Percentiles rank a stretch among this genome's conserved stretches.
phyloP scores from a whole-genome alignment of 1,139 yeast genomes.

The Pneumocystis sp. region DNA sequence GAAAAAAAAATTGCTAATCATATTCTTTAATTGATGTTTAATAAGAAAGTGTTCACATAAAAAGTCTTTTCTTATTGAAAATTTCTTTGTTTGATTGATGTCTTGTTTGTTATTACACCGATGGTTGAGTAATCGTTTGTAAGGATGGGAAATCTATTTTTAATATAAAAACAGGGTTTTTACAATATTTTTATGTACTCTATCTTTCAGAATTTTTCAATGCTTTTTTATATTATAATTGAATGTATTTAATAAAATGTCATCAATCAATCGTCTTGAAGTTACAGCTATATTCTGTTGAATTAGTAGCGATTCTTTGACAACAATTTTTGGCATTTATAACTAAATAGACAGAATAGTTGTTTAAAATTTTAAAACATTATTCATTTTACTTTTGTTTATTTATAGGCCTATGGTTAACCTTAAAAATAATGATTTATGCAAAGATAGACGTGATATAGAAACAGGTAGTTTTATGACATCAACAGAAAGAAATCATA shows the following conservation, averaged over 20 bases:
- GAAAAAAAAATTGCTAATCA: background rate
- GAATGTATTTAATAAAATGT: background rate
- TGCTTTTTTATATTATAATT: too few relatives aligned
- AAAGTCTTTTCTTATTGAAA: background rate
- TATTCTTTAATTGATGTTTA: background rate
- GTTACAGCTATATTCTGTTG: background rate
- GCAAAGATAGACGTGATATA: too few relatives aligned
- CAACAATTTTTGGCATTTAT: background rate
- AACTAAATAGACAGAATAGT: too few relatives aligned
- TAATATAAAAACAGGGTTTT: too few relatives aligned
- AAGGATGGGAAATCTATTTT: background rate
- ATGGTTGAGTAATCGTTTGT: background rate
- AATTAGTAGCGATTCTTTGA: background rate
- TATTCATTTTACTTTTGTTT: background rate
- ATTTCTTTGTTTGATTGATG: background rate
- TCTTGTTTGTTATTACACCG: too few relatives aligned
- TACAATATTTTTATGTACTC: too few relatives aligned
- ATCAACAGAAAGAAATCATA: too few relatives aligned
- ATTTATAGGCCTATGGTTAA: background rate
- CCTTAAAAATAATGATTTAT: too few relatives aligned
- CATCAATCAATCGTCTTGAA: background rate
- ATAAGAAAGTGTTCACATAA: too few relatives aligned
- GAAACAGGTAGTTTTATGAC: too few relatives aligned
- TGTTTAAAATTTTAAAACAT: too few relatives aligned
- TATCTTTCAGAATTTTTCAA: background rate